Conservation (phyloP, 2,329 filamentous ascomycete genomes). For the Neurospora sp. region DNA sequence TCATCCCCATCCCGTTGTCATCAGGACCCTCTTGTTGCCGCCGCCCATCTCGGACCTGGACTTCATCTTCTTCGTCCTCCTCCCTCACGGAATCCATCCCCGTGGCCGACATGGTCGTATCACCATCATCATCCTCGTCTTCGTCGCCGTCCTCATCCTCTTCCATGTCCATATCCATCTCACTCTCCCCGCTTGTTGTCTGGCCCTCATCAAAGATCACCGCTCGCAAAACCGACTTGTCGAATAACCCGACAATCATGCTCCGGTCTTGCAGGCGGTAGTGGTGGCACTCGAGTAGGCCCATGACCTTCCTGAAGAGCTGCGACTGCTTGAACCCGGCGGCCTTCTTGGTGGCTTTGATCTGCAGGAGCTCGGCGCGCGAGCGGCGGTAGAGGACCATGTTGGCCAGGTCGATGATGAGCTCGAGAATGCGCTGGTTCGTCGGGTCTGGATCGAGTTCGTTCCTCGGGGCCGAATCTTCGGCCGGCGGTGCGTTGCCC, state of each 20-base stretch:
- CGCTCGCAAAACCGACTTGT: constrained; percentile 74
- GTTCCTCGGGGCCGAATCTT: constrained; percentile 18
- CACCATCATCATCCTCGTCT: constrained; percentile 23
- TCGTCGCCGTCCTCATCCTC: constrained; percentile 20
- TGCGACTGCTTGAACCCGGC: constrained; percentile 64
- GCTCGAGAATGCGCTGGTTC: constrained; percentile 72
- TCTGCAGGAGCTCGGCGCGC: constrained; percentile 68
- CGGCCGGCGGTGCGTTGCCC: not conserved
- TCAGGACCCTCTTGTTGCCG: not conserved
- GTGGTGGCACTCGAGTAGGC: constrained; percentile 77
- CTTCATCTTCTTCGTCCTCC: constrained; percentile 16
- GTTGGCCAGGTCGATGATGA: constrained; percentile 83
- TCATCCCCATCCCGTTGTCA: not conserved
- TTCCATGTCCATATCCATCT: not conserved
- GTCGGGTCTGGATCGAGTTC: constrained; percentile 31
- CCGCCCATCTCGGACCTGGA: not conserved
- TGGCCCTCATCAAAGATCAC: constrained; percentile 72
- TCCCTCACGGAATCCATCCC: constrained; percentile 8
- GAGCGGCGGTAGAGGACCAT: constrained; percentile 87
- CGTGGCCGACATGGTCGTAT: constrained; percentile 1
- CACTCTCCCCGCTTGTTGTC: not conserved
- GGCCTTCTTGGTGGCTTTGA: constrained; percentile 66
- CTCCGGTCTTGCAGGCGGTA: constrained; percentile 80
- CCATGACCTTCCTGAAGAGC: constrained; percentile 79
- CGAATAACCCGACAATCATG: constrained; percentile 89